Evolutionary conservation across 2,329 filamentous ascomycete genomes (phyloP), one percentile per base, ranked within the genome.

Genomic region (Colletotrichum cordylinicola): DNA sequence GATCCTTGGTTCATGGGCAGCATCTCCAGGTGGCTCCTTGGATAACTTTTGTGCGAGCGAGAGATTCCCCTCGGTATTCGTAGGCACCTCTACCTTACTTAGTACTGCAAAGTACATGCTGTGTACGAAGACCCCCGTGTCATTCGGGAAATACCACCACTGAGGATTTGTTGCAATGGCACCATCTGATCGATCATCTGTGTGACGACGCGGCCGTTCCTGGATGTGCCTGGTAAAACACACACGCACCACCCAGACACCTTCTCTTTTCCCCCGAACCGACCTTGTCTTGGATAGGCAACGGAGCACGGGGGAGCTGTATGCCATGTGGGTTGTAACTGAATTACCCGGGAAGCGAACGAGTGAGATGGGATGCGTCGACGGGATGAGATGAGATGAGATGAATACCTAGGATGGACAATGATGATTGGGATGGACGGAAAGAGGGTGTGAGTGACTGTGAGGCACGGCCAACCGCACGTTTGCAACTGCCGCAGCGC

Each of bases 131-230:
- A 15, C 56, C 58, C 58, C 58, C n/a, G 58, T 70, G 65, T 65
- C 58, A 66, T 66, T 52, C 39, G 66, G 58, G 43, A 70, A 74
- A 58, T 43, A 74, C 66, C 33, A 70, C 71, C 71, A 48, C 21
- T 61, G 35, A 67, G 61, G 31, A 67, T 55, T 64, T 70, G 64
- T 27, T 31, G 43, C 64, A 56, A 75, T 75, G 58, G 73, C 70
- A 68, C 70, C 73, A 75, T 75, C 70, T 68, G 73, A 75, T 75
- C 73, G 73, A 67, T 70, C 70, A 75, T 68, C 43, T 39, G 43
- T 58, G 43, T 75, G 73, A 75, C 73, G 69, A 75, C 70, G 69
- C 64, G 39, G 56, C 55, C 69, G 67, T 72, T 75, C 69, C 73
- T 75, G 73, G 69, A 67, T 73, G 56, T 56, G 69, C 62, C 62